Base-by-base conservation (phyloP, 306 rosid species). In the Lupinus albus region DNA sequence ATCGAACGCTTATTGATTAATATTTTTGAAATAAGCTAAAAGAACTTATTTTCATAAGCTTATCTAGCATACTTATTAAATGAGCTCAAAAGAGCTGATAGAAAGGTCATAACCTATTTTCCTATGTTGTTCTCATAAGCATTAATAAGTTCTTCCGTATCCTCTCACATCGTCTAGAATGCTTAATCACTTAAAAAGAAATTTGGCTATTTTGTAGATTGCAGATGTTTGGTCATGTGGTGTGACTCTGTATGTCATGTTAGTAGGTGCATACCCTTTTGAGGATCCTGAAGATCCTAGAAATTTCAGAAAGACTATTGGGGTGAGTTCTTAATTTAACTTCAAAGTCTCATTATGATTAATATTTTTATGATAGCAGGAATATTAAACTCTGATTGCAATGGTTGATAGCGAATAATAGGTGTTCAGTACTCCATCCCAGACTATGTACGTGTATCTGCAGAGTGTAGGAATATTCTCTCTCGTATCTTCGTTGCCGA, bases 211-310 rank as follows among this genome's bases (percentile, higher is more conserved):
- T 60, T 61, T 74, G 75, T 76, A 94, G 99, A 88, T 86, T 79
- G 89, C 97, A 68, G 99, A 94, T 80, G 99, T 94, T 72, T 94
- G 99, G 99, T 94, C 99, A 28, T 90, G 97, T 76, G 99, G 99
- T 45, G 99, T 94, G 73, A 94, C 99, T 13, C 77, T 94, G 28
- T 94, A 94, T 35, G 99, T 94, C 74, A 94, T 94, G 99, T 77
- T 90, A 74, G 95, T 90, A n/a, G 99, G 99, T 74, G 97, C 91
- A 62, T 94, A 94, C 68, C 99, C 99, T 38, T 90, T 94, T 69
- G 99, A 94, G 85, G 99, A 94, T 64, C 97, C 99, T 6, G 96
- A 90, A 71, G 99, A 94, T 81, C 97, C 97, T 32, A 85, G 90
- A 79, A 88, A 94, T 79, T 90, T 94, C 68, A 91, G 96, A 18